A percentile compares a stretch with the other conserved stretches of the same genome.
phyloP scores from a whole-genome alignment of 305 asterid genomes.

The Stenogyne calaminthoides region DNA sequence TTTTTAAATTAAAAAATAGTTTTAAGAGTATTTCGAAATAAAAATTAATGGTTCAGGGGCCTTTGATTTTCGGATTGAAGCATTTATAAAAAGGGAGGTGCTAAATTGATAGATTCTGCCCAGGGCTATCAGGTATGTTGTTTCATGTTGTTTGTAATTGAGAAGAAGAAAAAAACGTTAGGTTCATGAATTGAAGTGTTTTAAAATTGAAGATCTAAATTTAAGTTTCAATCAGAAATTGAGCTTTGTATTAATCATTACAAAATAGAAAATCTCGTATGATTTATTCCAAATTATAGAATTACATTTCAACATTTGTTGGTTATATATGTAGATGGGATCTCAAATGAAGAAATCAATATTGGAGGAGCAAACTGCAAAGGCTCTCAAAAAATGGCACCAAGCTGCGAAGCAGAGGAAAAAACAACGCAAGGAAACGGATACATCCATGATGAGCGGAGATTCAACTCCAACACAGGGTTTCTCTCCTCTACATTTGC shows the following conservation, averaged over 20 bases:
- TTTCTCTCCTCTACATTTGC: conserved; percentile 60
- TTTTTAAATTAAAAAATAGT: too few species aligned
- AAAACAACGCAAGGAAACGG: conserved; percentile 31
- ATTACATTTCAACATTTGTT: neutral
- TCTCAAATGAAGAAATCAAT: conserved; percentile 70
- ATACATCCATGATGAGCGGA: conserved; percentile 35
- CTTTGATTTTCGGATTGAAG: too few species aligned
- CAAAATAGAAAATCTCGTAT: neutral
- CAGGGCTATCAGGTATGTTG: too few species aligned
- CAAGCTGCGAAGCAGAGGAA: conserved; percentile 55
- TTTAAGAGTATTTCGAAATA: too few species aligned
- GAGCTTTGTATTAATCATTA: neutral
- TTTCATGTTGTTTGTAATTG: too few species aligned
- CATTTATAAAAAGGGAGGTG: too few species aligned
- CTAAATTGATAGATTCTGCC: too few species aligned
- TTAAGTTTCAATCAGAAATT: too few species aligned
- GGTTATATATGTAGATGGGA: conserved; percentile 51
- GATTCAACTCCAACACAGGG: conserved; percentile 44
- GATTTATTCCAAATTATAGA: too few species aligned
- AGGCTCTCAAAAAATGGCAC: conserved; percentile 69
- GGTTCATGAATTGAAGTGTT: neutral
- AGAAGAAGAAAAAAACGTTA: neutral
- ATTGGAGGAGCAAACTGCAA: conserved; percentile 69
- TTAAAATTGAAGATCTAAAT: too few species aligned
- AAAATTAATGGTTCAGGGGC: too few species aligned